Conservation (phyloP, 768 basidiomycete species). For the Lactarius vividus region DNA sequence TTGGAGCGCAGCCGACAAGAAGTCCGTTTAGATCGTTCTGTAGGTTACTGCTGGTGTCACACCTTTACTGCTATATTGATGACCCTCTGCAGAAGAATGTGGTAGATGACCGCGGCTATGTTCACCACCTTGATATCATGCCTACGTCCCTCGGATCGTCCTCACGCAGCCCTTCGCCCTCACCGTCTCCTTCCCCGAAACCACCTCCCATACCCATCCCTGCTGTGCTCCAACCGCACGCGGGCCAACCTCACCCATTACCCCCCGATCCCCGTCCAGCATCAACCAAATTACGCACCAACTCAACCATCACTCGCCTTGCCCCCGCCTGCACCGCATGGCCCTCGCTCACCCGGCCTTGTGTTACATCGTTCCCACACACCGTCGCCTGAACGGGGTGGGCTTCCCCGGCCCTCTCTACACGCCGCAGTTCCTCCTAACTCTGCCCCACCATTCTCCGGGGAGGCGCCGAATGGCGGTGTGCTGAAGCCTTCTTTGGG, state of each 20-base stretch:
- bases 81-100: slow-evolving; percentile 36
- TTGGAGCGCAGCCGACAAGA: slow-evolving; percentile 73
- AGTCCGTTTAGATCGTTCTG: slow-evolving; percentile 61
- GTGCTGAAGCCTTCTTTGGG: slow-evolving; percentile 16
- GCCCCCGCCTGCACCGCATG: slow-evolving; percentile 66
- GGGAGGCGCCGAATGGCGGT: slow-evolving; percentile 8
- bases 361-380: slow-evolving; percentile 52
- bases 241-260: slow-evolving; percentile 37
- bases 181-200: slow-evolving; percentile 42
- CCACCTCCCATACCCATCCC: slow-evolving; percentile 34
- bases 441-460: slow-evolving; percentile 12
- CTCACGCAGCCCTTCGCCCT: slow-evolving; percentile 46
- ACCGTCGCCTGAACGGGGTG: slow-evolving; percentile 60
- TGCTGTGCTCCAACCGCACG: slow-evolving; percentile 33
- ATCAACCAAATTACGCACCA: slow-evolving; percentile 28
- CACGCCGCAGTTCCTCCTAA: slow-evolving; percentile 12
- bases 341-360: slow-evolving; percentile 63
- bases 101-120: slow-evolving; percentile 37
- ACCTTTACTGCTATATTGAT: slow-evolving; percentile 2
- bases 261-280: slow-evolving; percentile 37
- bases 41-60: slow-evolving; percentile 36
- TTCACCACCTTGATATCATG: slow-evolving; percentile 34
- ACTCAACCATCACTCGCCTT: slow-evolving; percentile 49
- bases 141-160: slow-evolving; percentile 34
- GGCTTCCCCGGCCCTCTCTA: slow-evolving; percentile 16